These are phyloP conservation scores for Spinellus fusiger DNA, from an alignment of 192 early-diverging fungal species.

Conservation along the genomic window DNA sequence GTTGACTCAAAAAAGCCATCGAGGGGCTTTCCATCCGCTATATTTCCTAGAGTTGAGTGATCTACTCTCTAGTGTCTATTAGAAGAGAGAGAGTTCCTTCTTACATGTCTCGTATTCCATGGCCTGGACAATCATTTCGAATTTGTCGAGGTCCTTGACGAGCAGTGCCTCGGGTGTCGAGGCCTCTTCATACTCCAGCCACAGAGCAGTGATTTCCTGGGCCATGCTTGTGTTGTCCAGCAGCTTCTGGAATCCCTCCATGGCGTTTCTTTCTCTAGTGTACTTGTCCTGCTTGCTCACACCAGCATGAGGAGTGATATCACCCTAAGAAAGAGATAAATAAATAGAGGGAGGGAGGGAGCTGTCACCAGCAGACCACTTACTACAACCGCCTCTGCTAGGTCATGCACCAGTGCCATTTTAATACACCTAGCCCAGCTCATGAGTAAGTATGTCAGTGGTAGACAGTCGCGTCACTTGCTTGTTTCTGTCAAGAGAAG, in stretches of 20 bases:
- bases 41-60: neutral
- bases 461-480: conserved; percentile 14
- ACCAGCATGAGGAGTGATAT: conserved; percentile 83
- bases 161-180: conserved; percentile 68
- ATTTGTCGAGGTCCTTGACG: conserved; percentile 93
- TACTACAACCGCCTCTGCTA: conserved; percentile 80
- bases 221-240: conserved; percentile 52
- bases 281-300: conserved; percentile 77
- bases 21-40: conserved; percentile 53
- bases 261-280: conserved; percentile 61
- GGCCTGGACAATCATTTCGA: conserved; percentile 93
- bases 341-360: neutral
- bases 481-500: conserved; percentile 49
- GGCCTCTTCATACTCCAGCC: conserved; percentile 82
- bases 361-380: neutral
- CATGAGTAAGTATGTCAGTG: conserved; percentile 5
- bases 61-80: neutral
- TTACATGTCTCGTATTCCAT: conserved; percentile 83
- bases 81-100: neutral
- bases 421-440: conserved; percentile 64
- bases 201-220: conserved; percentile 69
- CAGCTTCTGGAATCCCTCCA: conserved; percentile 51
- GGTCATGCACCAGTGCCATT: conserved; percentile 91
- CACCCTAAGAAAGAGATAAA: conserved; percentile 49
- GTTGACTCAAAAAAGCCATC: conserved; percentile 82